Evolutionary conservation across 2,329 filamentous ascomycete species (phyloP), one percentile per base, ranked within the genome.

Genomic region (Phoma sp.): DNA sequence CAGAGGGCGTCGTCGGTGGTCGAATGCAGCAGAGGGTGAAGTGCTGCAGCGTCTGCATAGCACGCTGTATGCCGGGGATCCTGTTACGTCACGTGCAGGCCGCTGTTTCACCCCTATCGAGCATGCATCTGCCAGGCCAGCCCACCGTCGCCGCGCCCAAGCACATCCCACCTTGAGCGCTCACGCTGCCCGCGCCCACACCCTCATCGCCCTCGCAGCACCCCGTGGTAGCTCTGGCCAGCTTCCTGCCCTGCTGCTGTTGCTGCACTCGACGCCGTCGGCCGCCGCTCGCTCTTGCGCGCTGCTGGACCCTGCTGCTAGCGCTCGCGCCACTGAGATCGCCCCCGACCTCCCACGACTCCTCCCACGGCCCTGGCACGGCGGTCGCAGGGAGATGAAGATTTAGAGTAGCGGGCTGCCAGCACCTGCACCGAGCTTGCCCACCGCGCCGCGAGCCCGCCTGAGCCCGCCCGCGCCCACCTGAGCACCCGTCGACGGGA

Each of bases 381-480:
- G 28, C 28, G 21, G 42, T 53, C 50, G 50, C 50, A 53, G 56
- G 66, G 68, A 62, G 48, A 72, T 72, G 69, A 69, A 53, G 57
- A 53, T 57, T 55, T 71, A 48, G 43, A 42, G 46, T 33, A 43
- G 40, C 40, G 46, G 33, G 29, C 26, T 30, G 37, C 37, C 25
- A 43, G 38, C 28, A 34, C 38, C 25, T 29, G 29, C 47, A 21
- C 26, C 43, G 9, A 38, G 33, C 47, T 7, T 33, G 37, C 47
- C 12, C 37, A 39, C 17, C 25, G 42, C 40, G n/a, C n/a, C n/a
- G n/a, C n/a, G n/a, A n/a, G n/a, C 33, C 12, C 12, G 28, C 28
- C 28, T 17, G 25, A 20, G 30, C 42, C 42, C 42, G 42, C 30
- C 42, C 18, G 28, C 29, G 42, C 30, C 17, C 42, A 45, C 29